phyloP scores from a whole-genome alignment of 352 stramenopile species.

The Phytophthora fragariaefolia region DNA sequence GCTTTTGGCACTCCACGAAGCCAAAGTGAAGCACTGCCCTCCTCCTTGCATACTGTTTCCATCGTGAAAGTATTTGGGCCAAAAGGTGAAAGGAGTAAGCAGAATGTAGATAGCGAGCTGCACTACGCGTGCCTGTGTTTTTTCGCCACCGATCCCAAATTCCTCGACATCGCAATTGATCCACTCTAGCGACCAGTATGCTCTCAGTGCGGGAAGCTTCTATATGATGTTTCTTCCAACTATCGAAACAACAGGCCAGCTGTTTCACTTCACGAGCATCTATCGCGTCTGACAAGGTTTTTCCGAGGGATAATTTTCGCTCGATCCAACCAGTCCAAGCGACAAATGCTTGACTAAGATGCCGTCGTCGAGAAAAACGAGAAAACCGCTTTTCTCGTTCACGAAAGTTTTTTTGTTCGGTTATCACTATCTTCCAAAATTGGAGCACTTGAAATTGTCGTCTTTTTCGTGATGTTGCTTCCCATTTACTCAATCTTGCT shows the following conservation, averaged over 20 bases:
- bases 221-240: conserved; percentile 16
- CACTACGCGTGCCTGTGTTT: conserved; percentile 1
- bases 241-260: conserved; percentile 10
- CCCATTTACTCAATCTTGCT: conserved; percentile 16
- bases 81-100: conserved; percentile 23
- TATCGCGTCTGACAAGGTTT: conserved; percentile 5
- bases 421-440: conserved; percentile 14
- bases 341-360: conserved; percentile 15
- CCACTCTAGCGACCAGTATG: conserved; percentile 1
- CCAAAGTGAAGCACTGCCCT: not conserved
- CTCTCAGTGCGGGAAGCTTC: conserved; percentile 6
- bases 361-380: conserved; percentile 19
- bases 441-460: not conserved
- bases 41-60: conserved; percentile 11
- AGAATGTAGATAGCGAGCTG: conserved; percentile 14
- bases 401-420: conserved; percentile 4
- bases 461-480: not conserved
- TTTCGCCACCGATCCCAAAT: conserved; percentile 32
- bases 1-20: conserved; percentile 9
- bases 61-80: conserved; percentile 7
- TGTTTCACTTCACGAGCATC: conserved; percentile 6
- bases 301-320: not conserved
- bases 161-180: conserved; percentile 4
- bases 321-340: conserved; percentile 32
- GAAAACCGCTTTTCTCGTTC: conserved; percentile 22